Percentiles rank a stretch among this genome's conserved stretches.
These are phyloP conservation scores for Trametes maxima DNA, from an alignment of 768 basidiomycete genomes.

Conservation along the genomic window DNA sequence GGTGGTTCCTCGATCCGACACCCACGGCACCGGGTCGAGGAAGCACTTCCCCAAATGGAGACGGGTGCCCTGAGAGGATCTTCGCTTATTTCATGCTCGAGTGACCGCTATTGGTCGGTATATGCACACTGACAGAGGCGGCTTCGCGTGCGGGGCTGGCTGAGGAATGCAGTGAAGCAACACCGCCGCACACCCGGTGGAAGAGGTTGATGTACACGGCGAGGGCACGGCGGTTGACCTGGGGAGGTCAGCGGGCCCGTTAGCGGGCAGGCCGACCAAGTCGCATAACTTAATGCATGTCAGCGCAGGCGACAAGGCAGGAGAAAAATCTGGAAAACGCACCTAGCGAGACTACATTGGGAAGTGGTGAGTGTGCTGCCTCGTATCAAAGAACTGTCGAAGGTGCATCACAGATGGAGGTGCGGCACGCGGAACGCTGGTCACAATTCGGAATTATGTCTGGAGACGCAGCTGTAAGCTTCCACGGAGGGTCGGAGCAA, in stretches of 20 bases:
- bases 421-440: constrained; percentile 14
- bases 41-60: constrained; percentile 10
- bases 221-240: neutral
- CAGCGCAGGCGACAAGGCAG: neutral
- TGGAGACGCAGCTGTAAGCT: constrained; percentile 22
- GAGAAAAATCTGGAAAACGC: neutral
- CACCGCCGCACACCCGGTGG: too few species aligned
- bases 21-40: constrained; percentile 17
- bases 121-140: too few species aligned
- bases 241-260: neutral
- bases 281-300: neutral
- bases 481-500: constrained; percentile 22
- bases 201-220: neutral
- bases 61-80: neutral
- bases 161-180: too few species aligned
- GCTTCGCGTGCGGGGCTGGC: too few species aligned
- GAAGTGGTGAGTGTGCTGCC: neutral
- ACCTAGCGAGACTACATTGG: neutral
- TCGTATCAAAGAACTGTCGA: constrained; percentile 22
- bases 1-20: constrained; percentile 11
- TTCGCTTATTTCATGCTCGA: neutral
- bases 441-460: constrained; percentile 22
- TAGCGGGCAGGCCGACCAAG: neutral
- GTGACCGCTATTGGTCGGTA: too few species aligned
- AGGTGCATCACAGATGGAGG: constrained; percentile 22